Base-by-base conservation (phyloP, 306 rosid genomes). In the Alnus glutinosa region DNA sequence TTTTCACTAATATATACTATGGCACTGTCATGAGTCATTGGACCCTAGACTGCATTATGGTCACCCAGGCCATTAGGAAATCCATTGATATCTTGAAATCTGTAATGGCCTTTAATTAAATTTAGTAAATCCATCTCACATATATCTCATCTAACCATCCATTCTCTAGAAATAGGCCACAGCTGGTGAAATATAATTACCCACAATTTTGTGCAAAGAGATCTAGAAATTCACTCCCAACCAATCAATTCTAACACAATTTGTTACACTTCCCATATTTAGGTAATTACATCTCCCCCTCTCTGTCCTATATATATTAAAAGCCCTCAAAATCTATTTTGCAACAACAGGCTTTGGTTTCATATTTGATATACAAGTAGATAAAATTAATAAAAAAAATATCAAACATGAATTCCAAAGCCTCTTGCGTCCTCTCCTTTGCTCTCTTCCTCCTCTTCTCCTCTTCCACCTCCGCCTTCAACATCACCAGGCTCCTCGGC, bases 401-500 rank as follows among this genome's bases (percentile, higher is more conserved):
- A 10, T 4, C 34, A 69, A 83, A 74, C 34, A 89, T 83, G 93
- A 80, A 86, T 76, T 71, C 28, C 82, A 86, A 52, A 76, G 85
- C 80, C 81, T 82, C 89, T 77, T 71, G 78, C 19, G 46, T 87
- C 37, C n/a, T 85, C 74, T 70, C 72, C 66, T 37, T 91, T 1
- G 80, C 86, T 28, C 50, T 82, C 7, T 59, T 80, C 3, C 50
- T 88, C 36, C 54, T 87, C 19, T 39, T 88, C 70, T 79, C 62
- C 49, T 78, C 62, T 44, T 77, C 82, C 4, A 75, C 87, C 2
- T 48, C 83, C 9, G 91, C 86, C 9, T 63, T 90, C 15, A 86
- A 94, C 83, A 78, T 94, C 78, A 83, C 88, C 1, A 82, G 68
- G 55, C 32, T 75, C 8, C 76, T 94, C 0, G 34, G 79, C 13